Conservation (phyloP, 805 yeast species). For the Vanderwaltozyma verrucispora region DNA sequence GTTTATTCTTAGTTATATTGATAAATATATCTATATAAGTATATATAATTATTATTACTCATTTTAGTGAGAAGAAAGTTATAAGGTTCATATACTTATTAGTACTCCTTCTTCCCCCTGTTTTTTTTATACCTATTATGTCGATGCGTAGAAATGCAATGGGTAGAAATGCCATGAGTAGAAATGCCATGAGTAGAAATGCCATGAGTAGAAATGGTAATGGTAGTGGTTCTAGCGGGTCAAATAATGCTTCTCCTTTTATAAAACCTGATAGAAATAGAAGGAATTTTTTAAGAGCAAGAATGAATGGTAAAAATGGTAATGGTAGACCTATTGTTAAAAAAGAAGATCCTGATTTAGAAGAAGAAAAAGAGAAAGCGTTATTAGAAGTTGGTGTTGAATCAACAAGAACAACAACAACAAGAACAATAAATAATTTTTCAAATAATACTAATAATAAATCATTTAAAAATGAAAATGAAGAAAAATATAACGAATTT, state of each 20-base stretch:
- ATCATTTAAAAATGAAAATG: conserved; percentile 15
- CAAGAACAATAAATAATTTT: too few species aligned
- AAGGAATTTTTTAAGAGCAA: conserved; percentile 25
- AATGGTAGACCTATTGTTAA: conserved; percentile 11
- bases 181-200: conserved; percentile 1
- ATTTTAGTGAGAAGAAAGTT: too few species aligned
- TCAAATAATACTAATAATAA: neutral
- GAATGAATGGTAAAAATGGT: conserved; percentile 8
- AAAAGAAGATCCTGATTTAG: conserved; percentile 26
- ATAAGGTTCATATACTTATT: too few species aligned
- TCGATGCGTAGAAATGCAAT: conserved; percentile 2
- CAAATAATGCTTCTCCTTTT: conserved; percentile 24
- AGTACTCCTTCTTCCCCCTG: too few species aligned
- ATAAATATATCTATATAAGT: too few species aligned
- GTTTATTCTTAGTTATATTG: too few species aligned
- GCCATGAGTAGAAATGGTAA: conserved; percentile 1
- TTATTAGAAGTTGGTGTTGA: conserved; percentile 11
- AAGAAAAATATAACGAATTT: conserved; percentile 29
- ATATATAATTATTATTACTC: too few species aligned
- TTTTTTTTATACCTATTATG: too few species aligned
- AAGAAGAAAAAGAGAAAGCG: conserved; percentile 19
- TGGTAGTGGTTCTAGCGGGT: conserved; percentile 8
- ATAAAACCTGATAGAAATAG: conserved; percentile 29
- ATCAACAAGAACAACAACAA: neutral
- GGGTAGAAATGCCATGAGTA: conserved; percentile 1